Conservation (phyloP, 2,329 filamentous ascomycete species). For the Biscogniauxia marginata region DNA sequence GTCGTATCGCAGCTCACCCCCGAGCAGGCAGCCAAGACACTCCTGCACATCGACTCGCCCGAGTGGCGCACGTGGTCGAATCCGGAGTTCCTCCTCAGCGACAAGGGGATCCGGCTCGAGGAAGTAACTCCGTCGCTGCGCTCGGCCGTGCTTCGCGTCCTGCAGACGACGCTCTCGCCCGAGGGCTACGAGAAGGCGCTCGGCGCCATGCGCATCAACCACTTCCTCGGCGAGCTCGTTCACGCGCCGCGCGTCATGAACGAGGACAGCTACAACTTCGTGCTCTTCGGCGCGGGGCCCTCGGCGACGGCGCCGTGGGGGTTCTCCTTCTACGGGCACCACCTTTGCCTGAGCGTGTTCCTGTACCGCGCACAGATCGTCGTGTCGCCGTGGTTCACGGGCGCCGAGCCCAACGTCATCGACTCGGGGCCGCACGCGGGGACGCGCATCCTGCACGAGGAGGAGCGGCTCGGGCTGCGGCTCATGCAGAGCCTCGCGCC, state of each 20-base stretch:
- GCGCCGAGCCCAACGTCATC: constrained; percentile 75
- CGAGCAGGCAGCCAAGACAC: constrained; percentile 47
- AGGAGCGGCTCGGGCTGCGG: constrained; percentile 62
- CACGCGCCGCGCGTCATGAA: constrained; percentile 64
- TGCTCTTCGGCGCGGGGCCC: constrained; percentile 65
- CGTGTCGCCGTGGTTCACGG: constrained; percentile 73
- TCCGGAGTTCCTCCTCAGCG: constrained; percentile 68
- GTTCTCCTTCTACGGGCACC: constrained; percentile 75
- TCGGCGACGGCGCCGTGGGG: constrained; percentile 63
- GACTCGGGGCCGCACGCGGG: constrained; percentile 62
- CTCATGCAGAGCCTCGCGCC: constrained; percentile 64
- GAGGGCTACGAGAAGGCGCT: constrained; percentile 71
- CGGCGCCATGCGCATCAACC: constrained; percentile 70
- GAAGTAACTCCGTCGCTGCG: constrained; percentile 47
- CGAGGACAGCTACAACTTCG: constrained; percentile 74
- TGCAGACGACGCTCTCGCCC: constrained; percentile 60
- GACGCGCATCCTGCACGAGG: constrained; percentile 62
- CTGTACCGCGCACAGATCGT: constrained; percentile 64
- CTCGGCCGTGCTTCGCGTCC: constrained; percentile 51
- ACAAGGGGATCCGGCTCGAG: constrained; percentile 70
- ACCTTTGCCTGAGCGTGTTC: constrained; percentile 72
- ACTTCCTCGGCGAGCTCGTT: constrained; percentile 70
- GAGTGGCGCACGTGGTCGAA: constrained; percentile 73
- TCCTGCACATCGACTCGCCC: constrained; percentile 65
- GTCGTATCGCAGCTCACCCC: constrained; percentile 47